Base-by-base conservation (phyloP, 73 alveolate species). In the Paramecium caudatum region DNA sequence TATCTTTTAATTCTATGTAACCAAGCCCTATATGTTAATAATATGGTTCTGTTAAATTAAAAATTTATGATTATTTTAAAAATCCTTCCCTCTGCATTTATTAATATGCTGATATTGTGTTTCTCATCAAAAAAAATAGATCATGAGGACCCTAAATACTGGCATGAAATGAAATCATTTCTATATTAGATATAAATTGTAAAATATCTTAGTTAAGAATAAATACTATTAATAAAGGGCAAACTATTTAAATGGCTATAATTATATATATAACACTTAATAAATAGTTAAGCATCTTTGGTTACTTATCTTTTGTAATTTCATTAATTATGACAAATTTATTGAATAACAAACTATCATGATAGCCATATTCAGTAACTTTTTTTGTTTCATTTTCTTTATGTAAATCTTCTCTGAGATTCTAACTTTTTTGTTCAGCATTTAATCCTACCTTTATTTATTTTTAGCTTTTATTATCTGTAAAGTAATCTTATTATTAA, bases 91-190 rank as follows among this genome's bases (percentile, higher is more conserved):
- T 45, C 19, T 47, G 25, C 47, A 41, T 27, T 74, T 74, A 74
- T 13, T 74, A 13, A 74, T 74, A 74, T 41, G 88, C 88, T 39
- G 88, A 74, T 5, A 74, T 74, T 4, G 88, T 74, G 7, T 19
- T 39, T 43, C 88, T 7, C 43, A 74, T 23, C 9, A 43, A 36
- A 45, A 37, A 74, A 74, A 74, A 74, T 41, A 41, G 43, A 21
- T 74, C 88, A 39, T 74, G 88, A 4, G 88, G 88, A 12, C 69
- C 88, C 55, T 27, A 27, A 17, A 74, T 41, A 6, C 69, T 39
- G 1, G 88, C 62, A 45, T 74, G 88, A 9, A 74, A 17, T 16
- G 88, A 46, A 3, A 65, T 65, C 7, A 65, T 65, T n/a, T 55
- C 80, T 27, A 55, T 10, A 55, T 55, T 43, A 27, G 80, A 55